Conservation (phyloP, 306 rosid species). For the Boehmeria nivea region DNA sequence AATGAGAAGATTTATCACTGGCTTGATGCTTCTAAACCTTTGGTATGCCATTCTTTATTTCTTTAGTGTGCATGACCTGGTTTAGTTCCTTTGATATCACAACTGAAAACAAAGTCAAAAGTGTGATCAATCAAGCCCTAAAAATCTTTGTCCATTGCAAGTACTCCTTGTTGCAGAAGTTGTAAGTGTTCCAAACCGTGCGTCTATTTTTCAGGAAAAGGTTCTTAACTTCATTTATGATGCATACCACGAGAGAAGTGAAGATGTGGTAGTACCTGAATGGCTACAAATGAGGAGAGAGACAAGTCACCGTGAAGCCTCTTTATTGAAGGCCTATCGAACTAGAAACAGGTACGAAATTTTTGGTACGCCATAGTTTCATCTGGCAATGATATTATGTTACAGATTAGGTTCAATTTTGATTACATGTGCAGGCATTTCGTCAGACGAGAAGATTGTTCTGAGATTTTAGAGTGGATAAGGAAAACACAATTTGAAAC, state of each 20-base stretch:
- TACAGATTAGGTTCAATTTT: slow-evolving; percentile 10
- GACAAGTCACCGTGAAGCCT: slow-evolving; percentile 40
- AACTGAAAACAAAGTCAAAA: too few relatives aligned
- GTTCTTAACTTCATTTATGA: slow-evolving; percentile 57
- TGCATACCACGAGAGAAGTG: slow-evolving; percentile 47
- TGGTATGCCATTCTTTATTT: slow-evolving; percentile 38
- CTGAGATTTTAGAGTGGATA: slow-evolving; percentile 68
- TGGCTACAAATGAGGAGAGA: slow-evolving; percentile 56
- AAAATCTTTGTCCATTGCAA: too few relatives aligned
- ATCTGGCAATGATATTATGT: neutral
- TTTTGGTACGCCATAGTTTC: neutral
- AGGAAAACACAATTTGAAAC: slow-evolving; percentile 40
- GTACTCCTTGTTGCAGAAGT: too few relatives aligned
- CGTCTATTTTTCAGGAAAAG: slow-evolving; percentile 48
- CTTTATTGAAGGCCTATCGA: slow-evolving; percentile 53
- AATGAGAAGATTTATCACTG: slow-evolving; percentile 81
- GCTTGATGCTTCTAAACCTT: slow-evolving; percentile 89
- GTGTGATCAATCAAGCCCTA: too few relatives aligned
- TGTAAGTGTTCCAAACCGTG: too few relatives aligned
- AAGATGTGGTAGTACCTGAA: slow-evolving; percentile 50
- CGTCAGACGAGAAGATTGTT: slow-evolving; percentile 62
- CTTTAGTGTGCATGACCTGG: slow-evolving; percentile 15
- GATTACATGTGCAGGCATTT: slow-evolving; percentile 53
- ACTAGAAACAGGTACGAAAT: slow-evolving; percentile 53
- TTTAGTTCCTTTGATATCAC: too few relatives aligned